Evolutionary conservation across 2,329 filamentous ascomycete genomes (phyloP).

Genomic region (Seiridium cupressi): DNA sequence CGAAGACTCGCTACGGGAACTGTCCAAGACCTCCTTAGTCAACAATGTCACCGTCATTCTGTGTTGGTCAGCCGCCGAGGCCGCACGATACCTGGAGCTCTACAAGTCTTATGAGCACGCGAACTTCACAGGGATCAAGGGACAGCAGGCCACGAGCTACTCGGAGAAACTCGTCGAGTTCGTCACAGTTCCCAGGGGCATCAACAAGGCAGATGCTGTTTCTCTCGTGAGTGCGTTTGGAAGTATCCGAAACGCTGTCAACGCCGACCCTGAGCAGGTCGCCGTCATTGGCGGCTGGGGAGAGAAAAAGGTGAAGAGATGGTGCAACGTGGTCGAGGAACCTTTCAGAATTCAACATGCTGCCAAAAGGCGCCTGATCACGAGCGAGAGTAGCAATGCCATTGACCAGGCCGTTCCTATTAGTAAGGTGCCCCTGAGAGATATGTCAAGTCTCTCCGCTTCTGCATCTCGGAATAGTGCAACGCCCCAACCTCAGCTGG

Average conservation of each 20-base stretch:
- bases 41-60: slow-evolving; percentile 91
- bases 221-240: slow-evolving; percentile 90
- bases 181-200: slow-evolving; percentile 80
- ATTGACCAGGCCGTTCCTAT: slow-evolving; percentile 38
- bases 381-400: slow-evolving; percentile 21
- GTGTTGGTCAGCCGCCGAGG: slow-evolving; percentile 93
- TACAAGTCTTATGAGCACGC: slow-evolving; percentile 95
- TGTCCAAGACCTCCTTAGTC: slow-evolving; percentile 88
- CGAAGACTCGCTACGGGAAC: slow-evolving; percentile 82
- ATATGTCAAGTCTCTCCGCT: slow-evolving; percentile 31
- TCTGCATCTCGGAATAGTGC: slow-evolving; percentile 18
- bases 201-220: slow-evolving; percentile 94
- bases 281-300: slow-evolving; percentile 88
- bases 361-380: slow-evolving; percentile 42
- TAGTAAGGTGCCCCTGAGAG: slow-evolving; percentile 38
- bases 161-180: slow-evolving; percentile 88
- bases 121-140: slow-evolving; percentile 74
- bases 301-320: slow-evolving; percentile 87
- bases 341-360: slow-evolving; percentile 77
- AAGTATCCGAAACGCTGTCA: slow-evolving; percentile 80
- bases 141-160: slow-evolving; percentile 80
- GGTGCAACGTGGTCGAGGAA: slow-evolving; percentile 79
- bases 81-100: slow-evolving; percentile 87
- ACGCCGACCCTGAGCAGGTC: slow-evolving; percentile 83
- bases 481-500: slow-evolving; percentile 18